Conservation (phyloP, 495 filamentous ascomycete genomes). For the Penicillium simplicissimum region DNA sequence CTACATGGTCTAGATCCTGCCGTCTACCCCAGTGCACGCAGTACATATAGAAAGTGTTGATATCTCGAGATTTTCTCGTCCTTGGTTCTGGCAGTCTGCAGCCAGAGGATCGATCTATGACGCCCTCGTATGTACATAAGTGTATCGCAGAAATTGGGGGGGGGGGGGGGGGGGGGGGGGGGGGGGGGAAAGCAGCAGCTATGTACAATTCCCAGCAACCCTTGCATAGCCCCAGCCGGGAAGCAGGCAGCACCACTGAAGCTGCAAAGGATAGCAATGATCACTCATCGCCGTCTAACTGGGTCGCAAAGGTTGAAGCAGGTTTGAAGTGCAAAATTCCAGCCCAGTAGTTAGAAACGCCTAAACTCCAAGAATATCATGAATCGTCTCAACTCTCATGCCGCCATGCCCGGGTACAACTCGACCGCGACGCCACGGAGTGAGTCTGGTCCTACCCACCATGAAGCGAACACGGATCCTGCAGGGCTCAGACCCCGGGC, state of each 20-base stretch:
- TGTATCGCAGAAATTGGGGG: background rate
- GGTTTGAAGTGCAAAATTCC: slow-evolving; percentile 7
- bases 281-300: background rate
- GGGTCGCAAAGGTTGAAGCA: background rate
- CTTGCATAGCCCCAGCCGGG: background rate
- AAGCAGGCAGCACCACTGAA: background rate
- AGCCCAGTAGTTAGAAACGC: slow-evolving; percentile 8
- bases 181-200: slow-evolving; percentile 3
- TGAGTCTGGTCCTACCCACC: background rate
- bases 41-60: background rate
- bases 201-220: slow-evolving; percentile 18
- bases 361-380: slow-evolving; percentile 21
- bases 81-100: slow-evolving; percentile 5
- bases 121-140: slow-evolving; percentile 21
- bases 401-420: slow-evolving; percentile 1
- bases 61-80: background rate
- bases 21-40: background rate
- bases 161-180: too few relatives aligned
- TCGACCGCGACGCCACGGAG: background rate
- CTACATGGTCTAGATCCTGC: background rate
- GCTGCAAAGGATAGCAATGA: background rate
- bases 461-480: background rate
- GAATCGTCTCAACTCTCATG: slow-evolving; percentile 14
- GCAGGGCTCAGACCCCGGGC: background rate
- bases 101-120: slow-evolving; percentile 17